Evolutionary conservation across 345 rosid genomes (phyloP).

Genomic region (Moricandia arvensis): DNA sequence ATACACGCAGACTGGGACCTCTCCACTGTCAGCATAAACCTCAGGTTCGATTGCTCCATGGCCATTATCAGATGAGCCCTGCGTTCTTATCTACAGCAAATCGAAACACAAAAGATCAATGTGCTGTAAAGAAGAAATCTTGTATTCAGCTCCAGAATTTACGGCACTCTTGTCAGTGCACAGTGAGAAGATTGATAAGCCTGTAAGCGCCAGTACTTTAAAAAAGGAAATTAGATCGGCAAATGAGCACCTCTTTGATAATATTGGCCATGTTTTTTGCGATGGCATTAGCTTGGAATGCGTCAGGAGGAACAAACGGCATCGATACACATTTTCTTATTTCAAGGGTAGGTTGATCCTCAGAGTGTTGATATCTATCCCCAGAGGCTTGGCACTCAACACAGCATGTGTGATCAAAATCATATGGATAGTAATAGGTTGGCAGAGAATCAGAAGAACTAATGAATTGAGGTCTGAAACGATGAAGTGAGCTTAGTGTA

Average conservation of each 20-base stretch:
- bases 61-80: conserved; percentile 35
- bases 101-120: conserved; percentile 20
- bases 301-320: conserved; percentile 64
- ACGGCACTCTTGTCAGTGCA: too few relatives aligned
- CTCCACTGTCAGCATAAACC: conserved; percentile 32
- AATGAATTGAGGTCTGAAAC: conserved; percentile 72
- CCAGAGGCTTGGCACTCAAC: conserved; percentile 45
- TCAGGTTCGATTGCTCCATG: conserved; percentile 29
- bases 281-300: conserved; percentile 52
- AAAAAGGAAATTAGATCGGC: conserved; percentile 1
- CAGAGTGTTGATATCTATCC: conserved; percentile 38
- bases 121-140: background rate
- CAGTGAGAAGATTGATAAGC: background rate
- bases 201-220: conserved; percentile 11
- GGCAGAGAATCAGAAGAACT: conserved; percentile 50
- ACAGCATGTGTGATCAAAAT: conserved; percentile 68
- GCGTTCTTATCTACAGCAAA: conserved; percentile 56
- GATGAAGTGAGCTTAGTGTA: conserved; percentile 57
- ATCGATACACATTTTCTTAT: conserved; percentile 56
- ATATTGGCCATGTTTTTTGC: conserved; percentile 45
- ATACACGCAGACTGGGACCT: conserved; percentile 55
- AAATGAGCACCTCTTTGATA: conserved; percentile 66
- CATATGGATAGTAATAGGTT: conserved; percentile 55
- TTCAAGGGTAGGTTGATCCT: conserved; percentile 42
- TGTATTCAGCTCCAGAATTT: too few relatives aligned